These are phyloP conservation scores for Boletus mariae DNA, from an alignment of 1,284 basidiomycete genomes.

Conservation along the genomic window DNA sequence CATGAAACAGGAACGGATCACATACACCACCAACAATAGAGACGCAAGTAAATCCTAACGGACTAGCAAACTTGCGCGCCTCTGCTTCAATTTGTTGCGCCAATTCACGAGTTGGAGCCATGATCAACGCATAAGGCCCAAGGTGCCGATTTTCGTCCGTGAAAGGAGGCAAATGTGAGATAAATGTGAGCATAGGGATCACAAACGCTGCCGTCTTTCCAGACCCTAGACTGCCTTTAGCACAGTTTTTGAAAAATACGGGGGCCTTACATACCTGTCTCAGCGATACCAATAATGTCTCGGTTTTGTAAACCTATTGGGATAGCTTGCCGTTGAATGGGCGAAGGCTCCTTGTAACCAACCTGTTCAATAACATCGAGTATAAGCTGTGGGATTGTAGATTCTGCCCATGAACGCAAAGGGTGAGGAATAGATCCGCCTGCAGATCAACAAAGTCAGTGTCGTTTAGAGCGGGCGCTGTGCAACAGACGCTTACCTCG, in stretches of 20 bases:
- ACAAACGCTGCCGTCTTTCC: constrained; percentile 99
- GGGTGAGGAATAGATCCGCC: constrained; percentile 93
- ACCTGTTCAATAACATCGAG: constrained; percentile 84
- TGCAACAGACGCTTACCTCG: constrained; percentile 52
- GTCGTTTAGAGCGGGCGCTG: neutral
- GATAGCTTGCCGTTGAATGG: constrained; percentile 97
- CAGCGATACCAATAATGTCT: constrained; percentile 97
- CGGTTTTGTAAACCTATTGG: constrained; percentile 95
- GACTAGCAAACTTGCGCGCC: constrained; percentile 84
- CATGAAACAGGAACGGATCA: constrained; percentile 18
- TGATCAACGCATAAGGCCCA: constrained; percentile 90
- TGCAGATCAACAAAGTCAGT: constrained; percentile 28
- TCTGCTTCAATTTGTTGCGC: constrained; percentile 97
- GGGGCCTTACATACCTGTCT: constrained; percentile 66
- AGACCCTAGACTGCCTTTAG: constrained; percentile 61
- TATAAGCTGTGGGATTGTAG: constrained; percentile 75
- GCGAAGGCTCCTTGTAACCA: constrained; percentile 95
- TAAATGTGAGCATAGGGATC: constrained; percentile 96
- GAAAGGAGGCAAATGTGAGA: constrained; percentile 79
- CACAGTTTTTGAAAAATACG: neutral
- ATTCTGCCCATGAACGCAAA: constrained; percentile 89
- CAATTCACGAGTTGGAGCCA: constrained; percentile 95
- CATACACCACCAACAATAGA: constrained; percentile 95
- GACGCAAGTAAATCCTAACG: constrained; percentile 88
- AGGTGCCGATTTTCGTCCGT: constrained; percentile 89